Evolutionary conservation across 371 early-diverging fungal species (phyloP).

Genomic region (Mortierella sp.): DNA sequence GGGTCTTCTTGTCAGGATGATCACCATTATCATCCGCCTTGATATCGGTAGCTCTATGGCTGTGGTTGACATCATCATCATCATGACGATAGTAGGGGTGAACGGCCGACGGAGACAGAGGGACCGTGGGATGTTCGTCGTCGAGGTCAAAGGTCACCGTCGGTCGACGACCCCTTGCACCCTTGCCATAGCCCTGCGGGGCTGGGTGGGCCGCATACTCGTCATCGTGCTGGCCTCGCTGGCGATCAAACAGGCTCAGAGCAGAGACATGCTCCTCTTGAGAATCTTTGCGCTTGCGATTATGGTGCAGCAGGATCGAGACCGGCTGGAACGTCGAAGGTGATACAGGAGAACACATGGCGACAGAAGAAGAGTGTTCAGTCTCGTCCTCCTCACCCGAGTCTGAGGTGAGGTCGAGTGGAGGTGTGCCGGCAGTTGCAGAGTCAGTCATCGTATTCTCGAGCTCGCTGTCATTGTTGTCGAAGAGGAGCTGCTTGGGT

Average conservation of each 20-base stretch:
- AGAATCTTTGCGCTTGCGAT: conserved; percentile 38
- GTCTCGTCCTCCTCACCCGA: conserved; percentile 32
- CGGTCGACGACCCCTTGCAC: conserved; percentile 32
- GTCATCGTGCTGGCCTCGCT: conserved; percentile 13
- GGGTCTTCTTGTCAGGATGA: neutral
- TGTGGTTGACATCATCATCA: conserved; percentile 7
- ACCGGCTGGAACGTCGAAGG: conserved; percentile 15
- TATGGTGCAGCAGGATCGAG: conserved; percentile 24
- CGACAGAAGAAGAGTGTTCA: neutral
- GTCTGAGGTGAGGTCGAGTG: conserved; percentile 42
- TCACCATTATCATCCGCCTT: neutral
- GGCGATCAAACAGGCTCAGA: conserved; percentile 11
- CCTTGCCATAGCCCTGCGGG: conserved; percentile 14
- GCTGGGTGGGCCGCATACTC: conserved; percentile 12
- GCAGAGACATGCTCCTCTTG: conserved; percentile 17
- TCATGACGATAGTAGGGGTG: neutral
- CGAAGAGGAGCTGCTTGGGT: neutral
- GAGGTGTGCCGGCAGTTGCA: conserved; percentile 38
- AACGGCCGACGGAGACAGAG: neutral
- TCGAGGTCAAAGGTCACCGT: conserved; percentile 46
- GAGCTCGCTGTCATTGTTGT: conserved; percentile 3
- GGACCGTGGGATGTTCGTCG: conserved; percentile 6
- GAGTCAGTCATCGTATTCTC: conserved; percentile 42
- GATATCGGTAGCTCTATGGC: neutral
- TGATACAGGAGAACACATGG: conserved; percentile 22